Evolutionary conservation across 768 basidiomycete genomes (phyloP), one percentile per base, ranked within the genome.

Genomic region (Boletus coccyginus): DNA sequence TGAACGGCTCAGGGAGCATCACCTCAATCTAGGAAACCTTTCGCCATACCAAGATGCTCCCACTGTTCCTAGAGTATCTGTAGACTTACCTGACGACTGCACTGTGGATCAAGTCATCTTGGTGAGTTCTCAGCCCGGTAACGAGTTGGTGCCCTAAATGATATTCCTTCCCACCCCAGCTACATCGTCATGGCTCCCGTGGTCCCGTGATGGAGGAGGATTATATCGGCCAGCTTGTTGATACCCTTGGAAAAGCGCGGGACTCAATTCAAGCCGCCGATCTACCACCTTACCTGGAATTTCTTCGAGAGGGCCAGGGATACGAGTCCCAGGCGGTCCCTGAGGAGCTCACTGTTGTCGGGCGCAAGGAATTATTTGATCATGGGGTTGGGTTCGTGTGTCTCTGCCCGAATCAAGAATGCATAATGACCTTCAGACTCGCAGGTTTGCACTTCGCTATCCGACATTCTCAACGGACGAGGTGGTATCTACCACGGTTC

Each of bases 171-270:
- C 19, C 14, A 40, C 24, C 3, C 12, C 43, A 78, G 77, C 67
- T 78, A 60, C 74, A 73, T 56, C 63, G 77, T 17, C 78, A 79
- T 54, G 78, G 78, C 24, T 72, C 71, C 51, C 75, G 77, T 40
- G 73, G 67, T 58, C 77, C 74, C 14, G 57, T 56, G 14, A 50
- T 36, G 7, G 69, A 70, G 64, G 64, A 64, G 16, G 7, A 16
- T 29, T 70, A 62, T 56, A 73, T 77, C 46, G 58, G 60, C 1
- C 51, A 69, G 47, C 70, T 78, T 32, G 68, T 66, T 16, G 43
- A 54, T 14, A 75, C 71, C 47, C 70, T 78, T 6, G 58, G 60
- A 3, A 52, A 62, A 42, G 54, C 65, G 9, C 47, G 50, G 17
- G 62, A 64, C 2, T 48, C 54, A 29, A 69, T 75, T 41, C 54